Evolutionary conservation across 176 grass and related monocot genomes (phyloP), one percentile per base, ranked within the genome.

Genomic region (Chloris gayana): DNA sequence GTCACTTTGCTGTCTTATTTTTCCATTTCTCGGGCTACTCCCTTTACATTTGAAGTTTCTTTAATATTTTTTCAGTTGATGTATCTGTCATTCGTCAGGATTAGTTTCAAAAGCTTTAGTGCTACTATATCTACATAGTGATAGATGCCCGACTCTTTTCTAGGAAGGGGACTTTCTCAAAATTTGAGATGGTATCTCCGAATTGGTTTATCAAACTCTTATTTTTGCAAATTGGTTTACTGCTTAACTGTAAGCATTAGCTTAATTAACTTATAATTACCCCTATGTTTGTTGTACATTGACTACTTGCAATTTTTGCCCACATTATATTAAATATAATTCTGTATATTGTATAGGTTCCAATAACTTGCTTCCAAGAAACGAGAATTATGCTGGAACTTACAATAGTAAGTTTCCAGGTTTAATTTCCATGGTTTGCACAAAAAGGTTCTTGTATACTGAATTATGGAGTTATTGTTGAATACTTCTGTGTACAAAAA

Each of bases 31-130:
- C 24, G 26, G 37, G 15, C 17, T 18, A 5, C 12, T 59, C 24
- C 53, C 49, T 88, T 70, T 80, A 30, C 35, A 76, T 80, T 50
- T 80, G 26, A 80, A 80, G 45, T 79, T 73, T 38, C 32, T 79
- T 46, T 79, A 34, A 30, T 4, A 0, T 25, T 63, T 81, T 41
- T 25, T 15, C 31, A n/a, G n/a, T n/a, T n/a, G n/a, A n/a, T n/a
- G n/a, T n/a, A n/a, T n/a, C n/a, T n/a, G n/a, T n/a, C n/a, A 69
- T 64, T n/a, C 50, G 53, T 78, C 34, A 35, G 34, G 61, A 80
- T 51, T 18, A 63, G 15, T 69, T 24, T 39, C 53, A 31, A 79
- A 24, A 79, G 79, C 9, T 74, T 4, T 27, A 50, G n/a, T 77
- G 33, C 62, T 25, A 26, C 6, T 22, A 3, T 85, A 62, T 53